These are phyloP conservation scores for Trapa bicornis DNA, from an alignment of 345 rosid genomes.

Conservation along the genomic window DNA sequence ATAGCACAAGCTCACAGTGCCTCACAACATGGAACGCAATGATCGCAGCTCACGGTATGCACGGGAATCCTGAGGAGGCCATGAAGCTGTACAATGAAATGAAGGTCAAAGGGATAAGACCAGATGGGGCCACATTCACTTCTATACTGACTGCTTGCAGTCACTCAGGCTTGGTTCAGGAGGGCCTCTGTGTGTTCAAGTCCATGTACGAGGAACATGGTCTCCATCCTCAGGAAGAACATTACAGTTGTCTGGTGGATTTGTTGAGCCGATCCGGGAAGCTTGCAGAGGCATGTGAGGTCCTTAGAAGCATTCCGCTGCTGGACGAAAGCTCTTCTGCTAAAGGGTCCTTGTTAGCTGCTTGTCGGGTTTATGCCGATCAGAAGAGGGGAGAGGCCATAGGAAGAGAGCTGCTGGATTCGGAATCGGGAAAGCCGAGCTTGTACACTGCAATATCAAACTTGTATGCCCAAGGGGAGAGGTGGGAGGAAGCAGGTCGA, in stretches of 20 bases:
- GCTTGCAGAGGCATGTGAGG: background rate
- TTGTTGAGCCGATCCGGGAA: background rate
- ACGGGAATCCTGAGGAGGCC: background rate
- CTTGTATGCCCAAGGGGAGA: background rate
- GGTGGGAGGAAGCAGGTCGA: conserved; percentile 1
- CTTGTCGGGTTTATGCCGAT: conserved; percentile 18
- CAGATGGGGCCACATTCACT: background rate
- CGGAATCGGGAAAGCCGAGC: conserved; percentile 2
- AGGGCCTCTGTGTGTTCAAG: background rate
- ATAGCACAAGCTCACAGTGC: background rate
- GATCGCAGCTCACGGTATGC: background rate
- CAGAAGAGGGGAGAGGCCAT: conserved; percentile 18
- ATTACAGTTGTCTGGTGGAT: background rate
- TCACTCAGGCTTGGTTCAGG: background rate
- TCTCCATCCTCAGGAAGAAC: background rate
- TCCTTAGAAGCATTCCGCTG: background rate
- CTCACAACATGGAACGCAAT: background rate
- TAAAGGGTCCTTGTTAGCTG: conserved; percentile 21
- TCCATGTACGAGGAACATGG: background rate
- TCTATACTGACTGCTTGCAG: background rate
- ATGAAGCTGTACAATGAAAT: background rate
- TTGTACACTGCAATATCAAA: background rate
- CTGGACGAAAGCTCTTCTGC: conserved; percentile 6
- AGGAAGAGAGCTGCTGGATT: conserved; percentile 17
- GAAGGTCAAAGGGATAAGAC: background rate